Evolutionary conservation across 768 basidiomycete species (phyloP), one percentile per base, ranked within the genome.

Genomic region (Termitomyces sp.): DNA sequence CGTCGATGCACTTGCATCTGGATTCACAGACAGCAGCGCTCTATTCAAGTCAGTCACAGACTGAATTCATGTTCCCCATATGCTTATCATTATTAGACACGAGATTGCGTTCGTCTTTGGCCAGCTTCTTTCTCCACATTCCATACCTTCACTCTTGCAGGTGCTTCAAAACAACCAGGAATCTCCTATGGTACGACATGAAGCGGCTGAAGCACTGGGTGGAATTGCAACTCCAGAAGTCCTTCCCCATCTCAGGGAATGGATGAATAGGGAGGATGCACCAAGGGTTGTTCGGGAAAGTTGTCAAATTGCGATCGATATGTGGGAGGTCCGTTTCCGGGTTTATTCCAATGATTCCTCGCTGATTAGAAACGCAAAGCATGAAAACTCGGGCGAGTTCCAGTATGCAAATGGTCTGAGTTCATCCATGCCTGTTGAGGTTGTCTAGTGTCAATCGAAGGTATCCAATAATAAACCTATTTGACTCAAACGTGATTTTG

Each of bases 71-170:
- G 20, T 53, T 12, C 20, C 11, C 7, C 53, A n/a, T 23, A 39
- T 29, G 10, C 50, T 51, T 23, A 51, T 25, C 36, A 11, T 20
- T 7, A 39, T 36, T 18, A 96, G 95, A 59, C 97, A 99, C 69
- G 97, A 99, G 69, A 93, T 99, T 44, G 97, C 97, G 1, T 99
- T 98, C 69, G 89, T 99, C 42, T 98, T 98, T 64, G 97, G 97
- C 12, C 97, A 99, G 73, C 80, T 99, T 40, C 83, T 92, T 48
- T 94, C 92, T 1, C 78, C 88, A 5, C 86, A 94, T 66, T 89
- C 94, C 0, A 89, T 98, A 20, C 94, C 95, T 10, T 80, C 90
- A 0, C 77, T 99, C 31, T 67, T 98, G 33, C 70, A 80, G 36
- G 91, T 96, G 27, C 77, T 99, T n/a, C 76, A 82, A 59, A 74